These are phyloP conservation scores for Hypoxylon lenormandii DNA, from an alignment of 495 filamentous ascomycete species.

Conservation along the genomic window DNA sequence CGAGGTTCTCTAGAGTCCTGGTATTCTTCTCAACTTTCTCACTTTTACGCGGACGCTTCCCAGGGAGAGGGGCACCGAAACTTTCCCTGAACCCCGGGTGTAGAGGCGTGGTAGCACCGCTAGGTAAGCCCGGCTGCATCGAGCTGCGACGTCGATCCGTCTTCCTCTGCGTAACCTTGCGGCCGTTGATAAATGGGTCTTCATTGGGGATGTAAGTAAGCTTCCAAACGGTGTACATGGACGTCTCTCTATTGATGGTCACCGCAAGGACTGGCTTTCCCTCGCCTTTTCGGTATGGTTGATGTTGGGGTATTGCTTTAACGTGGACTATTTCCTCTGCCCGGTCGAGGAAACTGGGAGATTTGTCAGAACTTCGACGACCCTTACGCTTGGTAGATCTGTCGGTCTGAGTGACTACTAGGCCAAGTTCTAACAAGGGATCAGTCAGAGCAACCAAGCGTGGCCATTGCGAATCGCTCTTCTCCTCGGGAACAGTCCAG, in stretches of 20 bases:
- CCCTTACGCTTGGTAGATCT: constrained; percentile 39
- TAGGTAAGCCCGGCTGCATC: constrained; percentile 77
- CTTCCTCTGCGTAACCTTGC: constrained; percentile 62
- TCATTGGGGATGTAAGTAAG: constrained; percentile 73
- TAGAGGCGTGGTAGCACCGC: constrained; percentile 83
- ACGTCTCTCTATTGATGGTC: constrained; percentile 78
- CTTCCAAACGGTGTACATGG: constrained; percentile 82
- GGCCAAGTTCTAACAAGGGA: constrained; percentile 85
- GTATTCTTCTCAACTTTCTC: constrained; percentile 63
- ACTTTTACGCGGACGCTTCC: constrained; percentile 59
- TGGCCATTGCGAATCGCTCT: constrained; percentile 72
- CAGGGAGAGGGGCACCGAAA: constrained; percentile 61
- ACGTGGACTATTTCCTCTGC: constrained; percentile 86
- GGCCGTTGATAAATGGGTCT: constrained; percentile 64
- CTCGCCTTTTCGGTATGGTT: constrained; percentile 28
- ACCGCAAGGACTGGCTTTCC: constrained; percentile 78
- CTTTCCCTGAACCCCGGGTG: constrained; percentile 64
- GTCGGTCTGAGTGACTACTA: constrained; percentile 73
- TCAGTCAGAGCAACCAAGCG: constrained; percentile 86
- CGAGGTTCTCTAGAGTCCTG: constrained; percentile 66
- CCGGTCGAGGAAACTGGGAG: constrained; percentile 65
- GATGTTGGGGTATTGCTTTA: constrained; percentile 47
- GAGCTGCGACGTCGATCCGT: constrained; percentile 83
- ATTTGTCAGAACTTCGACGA: constrained; percentile 37
- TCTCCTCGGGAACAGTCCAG: constrained; percentile 61